phyloP scores from a whole-genome alignment of 768 basidiomycete genomes.

The Lactarius sanguifluus region DNA sequence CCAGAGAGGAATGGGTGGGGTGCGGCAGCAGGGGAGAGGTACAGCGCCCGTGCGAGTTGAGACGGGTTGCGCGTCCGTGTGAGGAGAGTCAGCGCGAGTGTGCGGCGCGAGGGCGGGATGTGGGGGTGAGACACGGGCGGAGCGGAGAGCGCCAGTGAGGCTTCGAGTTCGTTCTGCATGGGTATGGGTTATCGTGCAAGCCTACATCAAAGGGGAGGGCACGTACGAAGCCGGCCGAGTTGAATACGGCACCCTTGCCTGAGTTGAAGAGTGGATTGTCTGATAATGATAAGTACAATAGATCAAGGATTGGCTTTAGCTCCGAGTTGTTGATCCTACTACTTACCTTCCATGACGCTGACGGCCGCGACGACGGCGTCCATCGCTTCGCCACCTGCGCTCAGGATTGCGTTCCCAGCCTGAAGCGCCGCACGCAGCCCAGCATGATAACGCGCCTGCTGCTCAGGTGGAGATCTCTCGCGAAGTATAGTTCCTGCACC shows the following conservation, averaged over 20 bases:
- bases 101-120: constrained; percentile 59
- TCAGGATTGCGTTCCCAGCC: constrained; percentile 64
- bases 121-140: constrained; percentile 65
- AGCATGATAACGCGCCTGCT: constrained; percentile 56
- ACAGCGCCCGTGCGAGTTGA: constrained; percentile 64
- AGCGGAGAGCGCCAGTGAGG: constrained; percentile 77
- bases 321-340: neutral
- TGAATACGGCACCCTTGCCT: constrained; percentile 82
- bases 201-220: neutral
- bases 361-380: constrained; percentile 81
- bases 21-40: constrained; percentile 59
- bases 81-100: constrained; percentile 62
- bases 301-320: neutral
- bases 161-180: constrained; percentile 76
- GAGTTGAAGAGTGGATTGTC: constrained; percentile 79
- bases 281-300: too few species aligned
- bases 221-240: constrained; percentile 69
- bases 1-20: constrained; percentile 77
- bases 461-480: constrained; percentile 56
- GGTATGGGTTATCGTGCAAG: neutral
- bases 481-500: constrained; percentile 73
- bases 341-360: constrained; percentile 57
- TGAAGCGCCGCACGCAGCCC: constrained; percentile 54
- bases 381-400: constrained; percentile 74
- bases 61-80: constrained; percentile 72